Evolutionary conservation across 2,329 filamentous ascomycete genomes (phyloP), one percentile per base, ranked within the genome.

Genomic region (Trichophyton rubrum): DNA sequence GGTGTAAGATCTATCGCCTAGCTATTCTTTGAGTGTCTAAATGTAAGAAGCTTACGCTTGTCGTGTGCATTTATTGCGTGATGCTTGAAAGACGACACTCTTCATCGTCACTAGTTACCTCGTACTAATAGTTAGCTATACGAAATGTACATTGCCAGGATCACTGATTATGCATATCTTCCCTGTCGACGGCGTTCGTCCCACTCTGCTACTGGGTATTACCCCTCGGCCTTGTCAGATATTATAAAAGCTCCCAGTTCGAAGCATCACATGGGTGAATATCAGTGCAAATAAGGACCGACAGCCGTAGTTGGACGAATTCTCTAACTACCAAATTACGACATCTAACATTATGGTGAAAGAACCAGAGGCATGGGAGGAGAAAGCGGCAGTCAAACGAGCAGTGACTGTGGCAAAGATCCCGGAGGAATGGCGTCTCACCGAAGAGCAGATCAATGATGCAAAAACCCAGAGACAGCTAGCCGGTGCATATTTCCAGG

Each of bases 401-500:
- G 56, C 58, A 59, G 43, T 57, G 9, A 49, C 56, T 15, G 15
- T 58, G 3, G 17, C 49, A 17, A 51, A 56, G 35, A 61, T 63
- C 41, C 49, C 59, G 3, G 51, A 61, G 27, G 45, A 61, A 61
- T 63, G 62, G 62, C 59, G 62, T 13, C 40, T 63, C 22, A 27
- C 27, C 3, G 20, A 53, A 20, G 30, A 58, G 51, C 45, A 57
- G 17, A 51, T 63, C 24, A 51, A 58, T 9, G 38, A 60, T 22
- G 56, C 62, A 24, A 24, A 49, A 7, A 20, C 35, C 13, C 61
- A 61, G 33, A 45, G 40, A 11, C 56, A 63, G 38, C 24, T 63
- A 15, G 60, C 61, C 40, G 61, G 61, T 24, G 24, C 13, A 40
- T 63, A 57, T 53, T 59, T 63, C 9, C 61, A 63, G 20, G 43